Conservation (phyloP, 805 yeast genomes). For the Candida sithepensis region DNA sequence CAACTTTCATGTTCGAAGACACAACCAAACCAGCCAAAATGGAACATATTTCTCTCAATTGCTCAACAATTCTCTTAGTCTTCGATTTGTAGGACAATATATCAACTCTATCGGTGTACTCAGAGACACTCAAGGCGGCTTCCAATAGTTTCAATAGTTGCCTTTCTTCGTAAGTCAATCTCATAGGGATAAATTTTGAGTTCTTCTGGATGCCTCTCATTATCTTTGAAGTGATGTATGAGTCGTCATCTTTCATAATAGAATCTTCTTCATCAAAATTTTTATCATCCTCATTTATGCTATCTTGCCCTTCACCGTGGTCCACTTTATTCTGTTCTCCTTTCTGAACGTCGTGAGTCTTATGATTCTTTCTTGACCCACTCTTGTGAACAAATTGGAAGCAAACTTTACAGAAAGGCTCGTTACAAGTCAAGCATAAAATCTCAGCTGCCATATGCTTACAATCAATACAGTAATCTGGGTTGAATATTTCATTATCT, state of each 20-base stretch:
- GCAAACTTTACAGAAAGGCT: conserved; percentile 67
- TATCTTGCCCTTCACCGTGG: conserved; percentile 10
- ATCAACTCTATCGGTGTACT: conserved; percentile 77
- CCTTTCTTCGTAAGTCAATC: conserved; percentile 66
- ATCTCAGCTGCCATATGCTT: conserved; percentile 67
- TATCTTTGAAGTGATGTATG: conserved; percentile 16
- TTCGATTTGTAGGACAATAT: conserved; percentile 63
- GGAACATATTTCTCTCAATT: conserved; percentile 72
- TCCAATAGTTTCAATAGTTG: conserved; percentile 63
- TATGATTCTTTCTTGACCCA: conserved; percentile 54
- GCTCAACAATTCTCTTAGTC: conserved; percentile 66
- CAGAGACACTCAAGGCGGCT: conserved; percentile 75
- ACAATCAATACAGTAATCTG: conserved; percentile 62
- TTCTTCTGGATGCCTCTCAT: conserved; percentile 40
- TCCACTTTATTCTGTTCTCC: conserved; percentile 13
- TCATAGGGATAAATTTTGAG: conserved; percentile 60
- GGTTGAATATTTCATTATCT: conserved; percentile 32
- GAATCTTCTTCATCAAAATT: conserved; percentile 9
- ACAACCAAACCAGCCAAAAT: conserved; percentile 75
- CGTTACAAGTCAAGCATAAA: conserved; percentile 60
- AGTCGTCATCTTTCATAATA: conserved; percentile 14
- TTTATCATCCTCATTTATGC: conserved; percentile 10
- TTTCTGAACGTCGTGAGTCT: conserved; percentile 24
- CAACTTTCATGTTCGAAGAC: conserved; percentile 70
- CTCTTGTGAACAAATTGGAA: conserved; percentile 65